Conservation (phyloP, 192 early-diverging fungal genomes). For the Backusella circina region DNA sequence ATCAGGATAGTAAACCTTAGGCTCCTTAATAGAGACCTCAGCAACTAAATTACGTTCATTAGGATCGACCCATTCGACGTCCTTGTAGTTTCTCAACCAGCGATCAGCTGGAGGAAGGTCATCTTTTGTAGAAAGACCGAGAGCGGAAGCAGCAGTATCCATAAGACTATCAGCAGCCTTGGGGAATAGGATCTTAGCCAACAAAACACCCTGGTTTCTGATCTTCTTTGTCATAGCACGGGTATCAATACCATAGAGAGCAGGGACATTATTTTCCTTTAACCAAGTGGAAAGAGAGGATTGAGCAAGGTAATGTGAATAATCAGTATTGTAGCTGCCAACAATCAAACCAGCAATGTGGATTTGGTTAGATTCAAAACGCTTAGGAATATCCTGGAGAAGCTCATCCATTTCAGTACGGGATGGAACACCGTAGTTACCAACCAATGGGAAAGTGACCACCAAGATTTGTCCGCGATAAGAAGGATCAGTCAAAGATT, state of each 20-base stretch:
- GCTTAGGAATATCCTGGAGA: constrained; percentile 85
- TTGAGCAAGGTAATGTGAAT: constrained; percentile 87
- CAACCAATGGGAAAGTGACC: constrained; percentile 96
- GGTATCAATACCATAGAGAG: constrained; percentile 93
- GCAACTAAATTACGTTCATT: constrained; percentile 92
- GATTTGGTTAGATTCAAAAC: constrained; percentile 95
- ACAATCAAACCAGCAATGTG: constrained; percentile 92
- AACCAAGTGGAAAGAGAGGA: constrained; percentile 88
- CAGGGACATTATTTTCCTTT: constrained; percentile 91
- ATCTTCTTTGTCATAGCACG: constrained; percentile 97
- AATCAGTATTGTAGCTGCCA: constrained; percentile 87
- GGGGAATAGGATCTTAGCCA: constrained; percentile 92
- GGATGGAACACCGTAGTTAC: constrained; percentile 97
- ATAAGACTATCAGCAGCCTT: constrained; percentile 41
- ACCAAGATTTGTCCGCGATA: constrained; percentile 98
- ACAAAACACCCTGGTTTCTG: constrained; percentile 81
- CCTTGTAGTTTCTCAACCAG: constrained; percentile 68
- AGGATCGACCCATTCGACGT: constrained; percentile 91
- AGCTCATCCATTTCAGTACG: constrained; percentile 77
- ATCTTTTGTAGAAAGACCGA: constrained; percentile 29
- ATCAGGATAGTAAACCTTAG: constrained; percentile 70
- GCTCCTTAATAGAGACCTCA: constrained; percentile 87
- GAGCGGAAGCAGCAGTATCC: constrained; percentile 37
- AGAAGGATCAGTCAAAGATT: constrained; percentile 96
- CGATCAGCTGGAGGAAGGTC: constrained; percentile 19